Base-by-base conservation (phyloP, 2,329 filamentous ascomycete genomes). In the Pyrenophora teres region DNA sequence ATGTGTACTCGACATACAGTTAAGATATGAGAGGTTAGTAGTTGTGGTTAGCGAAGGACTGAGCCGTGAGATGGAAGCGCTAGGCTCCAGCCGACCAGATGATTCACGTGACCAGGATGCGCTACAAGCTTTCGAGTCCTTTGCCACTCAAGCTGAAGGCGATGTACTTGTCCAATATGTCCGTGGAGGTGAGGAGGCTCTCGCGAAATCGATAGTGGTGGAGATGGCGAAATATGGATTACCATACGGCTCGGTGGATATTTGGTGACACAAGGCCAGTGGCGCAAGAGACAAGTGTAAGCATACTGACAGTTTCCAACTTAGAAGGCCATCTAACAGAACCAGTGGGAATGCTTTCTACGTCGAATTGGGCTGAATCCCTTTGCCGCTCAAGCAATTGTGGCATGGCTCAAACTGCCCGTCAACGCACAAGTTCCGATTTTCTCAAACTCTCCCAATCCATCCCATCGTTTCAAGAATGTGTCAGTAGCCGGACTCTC, bases 351-450 rank as follows among this genome's bases (percentile, higher is more conserved):
- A 68, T 39, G 83, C 8, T 88, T 89, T 55, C 76, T 92, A 19
- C 78, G 87, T 12, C 77, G 79, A 19, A 80, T 81, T 1, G 89
- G 89, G 0, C 70, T 91, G 66, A 92, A 92, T 69, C 80, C 83
- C 0, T 90, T 84, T 67, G 88, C 87, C 2, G 88, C 89, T 2
- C 88, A 91, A 67, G 77, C 78, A 8, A 76, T 90, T 1, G 72
- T 89, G 30, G 75, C 73, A 0, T 68, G 70, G 3, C 63, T 73
- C 44, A 70, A 68, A 36, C 36, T 58, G 6, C 59, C 63, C 1
- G 38, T 56, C 8, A 32, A 56, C 3, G 38, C 64, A 6, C 23
- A 47, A 2, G 19, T 62, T 18, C 47, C 59, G 10, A 12, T 46
- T 6, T 5, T 12, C 1, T 46, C 52, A 7, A 52, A 45, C 18